phyloP scores from a whole-genome alignment of 371 early-diverging fungal species.

The Zopfochytrium polystomum region DNA sequence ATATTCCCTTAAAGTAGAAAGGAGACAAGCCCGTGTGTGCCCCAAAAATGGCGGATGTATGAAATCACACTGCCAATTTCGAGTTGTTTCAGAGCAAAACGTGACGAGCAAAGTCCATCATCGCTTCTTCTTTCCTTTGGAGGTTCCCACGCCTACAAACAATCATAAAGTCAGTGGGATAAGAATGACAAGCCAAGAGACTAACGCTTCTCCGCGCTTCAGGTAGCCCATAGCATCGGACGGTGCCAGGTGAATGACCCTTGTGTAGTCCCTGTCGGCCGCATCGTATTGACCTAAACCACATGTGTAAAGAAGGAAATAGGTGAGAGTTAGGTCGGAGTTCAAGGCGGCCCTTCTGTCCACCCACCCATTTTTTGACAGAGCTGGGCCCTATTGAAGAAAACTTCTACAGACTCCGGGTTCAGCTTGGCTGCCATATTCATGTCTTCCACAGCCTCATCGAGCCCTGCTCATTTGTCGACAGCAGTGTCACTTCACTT shows the following conservation, averaged over 20 bases:
- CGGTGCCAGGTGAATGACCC: slow-evolving; percentile 39
- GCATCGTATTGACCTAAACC: slow-evolving; percentile 28
- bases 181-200: too few species aligned
- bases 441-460: slow-evolving; percentile 38
- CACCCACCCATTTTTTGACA: slow-evolving; percentile 35
- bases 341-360: too few species aligned
- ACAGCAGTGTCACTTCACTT: background rate
- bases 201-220: slow-evolving; percentile 45
- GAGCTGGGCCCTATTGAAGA: slow-evolving; percentile 43
- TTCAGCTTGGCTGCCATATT: slow-evolving; percentile 24
- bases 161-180: too few species aligned
- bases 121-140: too few species aligned
- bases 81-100: too few species aligned
- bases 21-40: too few species aligned
- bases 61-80: too few species aligned
- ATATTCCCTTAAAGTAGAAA: too few species aligned
- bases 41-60: too few species aligned
- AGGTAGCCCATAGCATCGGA: slow-evolving; percentile 34
- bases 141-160: too few species aligned
- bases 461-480: slow-evolving; percentile 20
- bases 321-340: too few species aligned
- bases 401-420: slow-evolving; percentile 29
- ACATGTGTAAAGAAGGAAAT: background rate
- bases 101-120: too few species aligned
- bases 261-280: slow-evolving; percentile 36